Base-by-base conservation (phyloP, 805 yeast genomes). In the Saccharomycopsis oosterbeekiorum region DNA sequence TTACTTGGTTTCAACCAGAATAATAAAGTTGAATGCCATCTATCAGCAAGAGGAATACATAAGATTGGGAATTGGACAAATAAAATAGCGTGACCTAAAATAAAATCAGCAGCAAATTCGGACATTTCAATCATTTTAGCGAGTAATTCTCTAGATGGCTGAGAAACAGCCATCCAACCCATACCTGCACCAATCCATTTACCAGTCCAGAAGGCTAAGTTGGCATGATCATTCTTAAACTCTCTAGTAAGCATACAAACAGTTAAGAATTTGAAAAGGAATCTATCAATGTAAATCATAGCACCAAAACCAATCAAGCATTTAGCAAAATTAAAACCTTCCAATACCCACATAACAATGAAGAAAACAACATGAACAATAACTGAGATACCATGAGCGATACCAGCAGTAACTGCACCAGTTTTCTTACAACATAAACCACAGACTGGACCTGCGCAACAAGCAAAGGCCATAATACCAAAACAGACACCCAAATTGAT, bases 361-460 rank as follows among this genome's bases (percentile, higher is more conserved):
- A 86, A 85, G 61, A 80, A 76, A 1, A 80, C 53, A 5, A 84
- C 61, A 66, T 87, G 84, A 50, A 78, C 74, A 19, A 85, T 6
- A 1, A 86, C 78, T 0, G 86, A 79, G 1, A 78, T 53, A 0
- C 76, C 65, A 68, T 85, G 94, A 1, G 83, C 85, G 1, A 78
- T 43, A 2, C 76, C 75, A 0, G 96, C 88, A 21, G 86, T 68
- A 1, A 77, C 63, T 1, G 83, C 74, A 0, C 89, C 84, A 58
- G 79, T 78, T 5, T 71, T 72, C 8, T 71, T 71, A 60, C 77
- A 74, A 47, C 80, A 72, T 77, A 92, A 75, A 62, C 94, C 94
- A 66, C 93, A 83, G 71, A 93, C 69, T 68, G 99, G 99, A 74
- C 99, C 99, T 36, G 97, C 89, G 81, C 97, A 94, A 78, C 99